Evolutionary conservation across 148 eudicot species (phyloP), one percentile per base, ranked within the genome.

Genomic region (Linanthus parryae): DNA sequence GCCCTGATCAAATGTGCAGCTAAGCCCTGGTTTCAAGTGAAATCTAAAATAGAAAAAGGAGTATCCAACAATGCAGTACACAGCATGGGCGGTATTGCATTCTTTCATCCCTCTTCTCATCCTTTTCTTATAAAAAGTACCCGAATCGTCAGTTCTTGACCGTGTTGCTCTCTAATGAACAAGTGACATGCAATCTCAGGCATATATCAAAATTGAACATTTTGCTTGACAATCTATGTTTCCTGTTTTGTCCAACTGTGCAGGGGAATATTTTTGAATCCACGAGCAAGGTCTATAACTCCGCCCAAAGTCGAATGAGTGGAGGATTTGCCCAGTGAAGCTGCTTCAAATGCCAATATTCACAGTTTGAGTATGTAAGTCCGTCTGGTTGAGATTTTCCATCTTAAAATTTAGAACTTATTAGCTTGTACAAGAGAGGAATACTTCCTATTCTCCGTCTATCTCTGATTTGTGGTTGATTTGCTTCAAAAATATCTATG

Each of bases 221-320:
- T n/a, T n/a, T n/a, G n/a, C n/a, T n/a, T 28, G 13, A 1, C 7
- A 14, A 30, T 16, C 30, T 2, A 16, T 2, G 3, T 18, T 34
- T 24, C 27, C 13, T 29, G 34, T 22, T 36, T 36, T 23, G 15
- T 56, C 30, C 45, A 24, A 19, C 50, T 42, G 27, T 63, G 36
- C 70, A 88, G 95, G 96, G 95, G 91, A 22, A 92, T 92, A 58
- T 92, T 84, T 61, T 58, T 92, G 83, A 92, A 82, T 64, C 64
- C 88, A 44, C 74, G 76, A 64, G 96, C 99, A 64, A 84, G 73
- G 58, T 67, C 96, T 14, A 40, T 70, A 63, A 45, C 83, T 27
- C 44, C 71, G 23, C 58, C 72, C 25, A 82, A 88, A 70, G 59
- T n/a, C n/a, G n/a, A n/a, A n/a, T n/a, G n/a, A n/a, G n/a, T n/a